phyloP scores from a whole-genome alignment of 345 rosid genomes.

The Punica granatum region DNA sequence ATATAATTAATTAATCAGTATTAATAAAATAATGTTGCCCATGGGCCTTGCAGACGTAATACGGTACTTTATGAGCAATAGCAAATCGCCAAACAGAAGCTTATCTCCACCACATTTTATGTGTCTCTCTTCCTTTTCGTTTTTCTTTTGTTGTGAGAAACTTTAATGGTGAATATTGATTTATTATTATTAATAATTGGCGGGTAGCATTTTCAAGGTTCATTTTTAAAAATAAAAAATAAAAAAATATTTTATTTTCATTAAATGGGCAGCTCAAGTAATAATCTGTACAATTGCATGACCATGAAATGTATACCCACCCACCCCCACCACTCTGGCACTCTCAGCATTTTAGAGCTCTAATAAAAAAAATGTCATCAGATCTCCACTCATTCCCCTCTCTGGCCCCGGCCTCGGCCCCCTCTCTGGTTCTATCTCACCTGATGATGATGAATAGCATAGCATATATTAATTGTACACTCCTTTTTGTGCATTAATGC shows the following conservation, averaged over 20 bases:
- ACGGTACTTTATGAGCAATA: neutral
- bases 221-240: too few species aligned
- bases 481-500: conserved; percentile 5
- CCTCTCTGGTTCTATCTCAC: neutral
- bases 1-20: too few species aligned
- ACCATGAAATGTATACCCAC: neutral
- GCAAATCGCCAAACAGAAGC: neutral
- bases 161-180: too few species aligned
- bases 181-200: too few species aligned
- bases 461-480: too few species aligned
- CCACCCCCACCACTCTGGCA: neutral
- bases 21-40: neutral
- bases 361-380: conserved; percentile 4
- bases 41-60: neutral
- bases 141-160: too few species aligned
- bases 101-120: neutral
- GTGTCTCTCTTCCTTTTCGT: neutral
- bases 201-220: too few species aligned
- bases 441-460: too few species aligned
- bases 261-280: too few species aligned
- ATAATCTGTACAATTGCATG: neutral
- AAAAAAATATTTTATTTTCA: too few species aligned
- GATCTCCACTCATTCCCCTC: conserved; percentile 2
- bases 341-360: neutral
- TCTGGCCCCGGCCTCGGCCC: too few species aligned